phyloP scores from a whole-genome alignment of 2,329 filamentous ascomycete genomes.

The Cercospora brassicicola region DNA sequence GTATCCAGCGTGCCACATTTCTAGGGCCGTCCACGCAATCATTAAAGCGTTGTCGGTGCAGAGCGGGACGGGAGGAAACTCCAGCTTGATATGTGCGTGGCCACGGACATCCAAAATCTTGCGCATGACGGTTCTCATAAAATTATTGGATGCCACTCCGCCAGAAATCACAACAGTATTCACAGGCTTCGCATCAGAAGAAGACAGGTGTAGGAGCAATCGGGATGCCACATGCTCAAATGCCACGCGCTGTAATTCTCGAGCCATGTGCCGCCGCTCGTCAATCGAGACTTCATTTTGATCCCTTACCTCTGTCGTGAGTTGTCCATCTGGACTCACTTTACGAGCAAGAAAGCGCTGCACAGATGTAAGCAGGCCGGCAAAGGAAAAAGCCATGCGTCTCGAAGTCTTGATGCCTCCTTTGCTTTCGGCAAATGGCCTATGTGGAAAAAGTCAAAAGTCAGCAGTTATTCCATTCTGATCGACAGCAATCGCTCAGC shows the following conservation, averaged over 20 bases:
- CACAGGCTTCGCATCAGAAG: conserved; percentile 36
- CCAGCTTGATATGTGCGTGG: conserved; percentile 59
- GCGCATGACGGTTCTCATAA: conserved; percentile 64
- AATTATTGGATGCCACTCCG: conserved; percentile 84
- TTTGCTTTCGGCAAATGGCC: conserved; percentile 61
- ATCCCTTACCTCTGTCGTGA: conserved; percentile 38
- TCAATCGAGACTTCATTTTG: conserved; percentile 49
- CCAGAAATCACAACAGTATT: conserved; percentile 78
- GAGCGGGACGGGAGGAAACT: conserved; percentile 72
- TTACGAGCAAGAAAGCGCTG: conserved; percentile 54
- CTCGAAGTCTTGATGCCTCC: conserved; percentile 38
- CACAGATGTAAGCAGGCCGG: conserved; percentile 67
- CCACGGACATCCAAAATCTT: conserved; percentile 66
- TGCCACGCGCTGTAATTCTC: conserved; percentile 71
- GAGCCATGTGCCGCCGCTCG: conserved; percentile 69
- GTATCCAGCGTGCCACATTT: conserved; percentile 85
- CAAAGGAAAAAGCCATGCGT: conserved; percentile 70
- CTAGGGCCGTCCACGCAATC: conserved; percentile 90
- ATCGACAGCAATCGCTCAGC: not conserved
- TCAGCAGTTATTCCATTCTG: not conserved
- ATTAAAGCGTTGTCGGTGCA: conserved; percentile 98
- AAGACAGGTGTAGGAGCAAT: conserved; percentile 56
- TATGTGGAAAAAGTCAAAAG: not conserved
- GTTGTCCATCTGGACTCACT: conserved; percentile 29
- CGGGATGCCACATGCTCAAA: conserved; percentile 86